phyloP scores from a whole-genome alignment of 2,329 filamentous ascomycete genomes.

The Hortaea sp. region DNA sequence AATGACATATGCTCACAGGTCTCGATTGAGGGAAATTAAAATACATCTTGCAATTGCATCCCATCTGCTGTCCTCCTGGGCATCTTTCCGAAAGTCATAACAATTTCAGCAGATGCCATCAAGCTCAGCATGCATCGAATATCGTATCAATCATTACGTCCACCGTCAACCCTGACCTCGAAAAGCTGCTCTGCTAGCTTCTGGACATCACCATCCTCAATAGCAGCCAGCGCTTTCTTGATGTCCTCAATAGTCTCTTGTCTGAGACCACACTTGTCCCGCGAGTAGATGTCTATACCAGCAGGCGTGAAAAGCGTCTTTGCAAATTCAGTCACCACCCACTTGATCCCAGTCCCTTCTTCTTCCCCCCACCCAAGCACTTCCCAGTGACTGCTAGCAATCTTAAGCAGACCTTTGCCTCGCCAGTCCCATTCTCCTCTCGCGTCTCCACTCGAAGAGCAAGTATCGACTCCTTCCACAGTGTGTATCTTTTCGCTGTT shows the following conservation, averaged over 20 bases:
- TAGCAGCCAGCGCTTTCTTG: constrained; percentile 40
- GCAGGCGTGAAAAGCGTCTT: constrained; percentile 75
- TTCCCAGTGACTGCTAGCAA: constrained; percentile 72
- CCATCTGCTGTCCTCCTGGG: too few species aligned
- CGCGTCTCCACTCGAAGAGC: constrained; percentile 22
- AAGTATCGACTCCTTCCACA: constrained; percentile 56
- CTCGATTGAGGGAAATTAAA: too few species aligned
- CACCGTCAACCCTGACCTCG: constrained; percentile 30
- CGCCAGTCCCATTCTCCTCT: constrained; percentile 60
- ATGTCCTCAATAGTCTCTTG: constrained; percentile 48
- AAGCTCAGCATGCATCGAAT: too few species aligned
- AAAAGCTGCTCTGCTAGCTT: constrained; percentile 44
- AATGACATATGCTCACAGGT: too few species aligned
- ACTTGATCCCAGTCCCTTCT: constrained; percentile 35
- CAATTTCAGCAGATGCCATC: too few species aligned
- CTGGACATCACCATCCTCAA: constrained; percentile 44
- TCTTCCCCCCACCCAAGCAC: constrained; percentile 63
- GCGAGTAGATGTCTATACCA: constrained; percentile 68
- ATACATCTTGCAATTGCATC: too few species aligned
- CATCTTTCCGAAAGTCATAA: too few species aligned
- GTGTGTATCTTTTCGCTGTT: constrained; percentile 43
- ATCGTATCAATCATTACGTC: neutral
- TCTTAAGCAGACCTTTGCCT: constrained; percentile 62
- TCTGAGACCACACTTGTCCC: constrained; percentile 50
- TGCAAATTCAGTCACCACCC: constrained; percentile 77